These are phyloP conservation scores for Globisporangium barbulae DNA, from an alignment of 352 stramenopile genomes.

Conservation along the genomic window DNA sequence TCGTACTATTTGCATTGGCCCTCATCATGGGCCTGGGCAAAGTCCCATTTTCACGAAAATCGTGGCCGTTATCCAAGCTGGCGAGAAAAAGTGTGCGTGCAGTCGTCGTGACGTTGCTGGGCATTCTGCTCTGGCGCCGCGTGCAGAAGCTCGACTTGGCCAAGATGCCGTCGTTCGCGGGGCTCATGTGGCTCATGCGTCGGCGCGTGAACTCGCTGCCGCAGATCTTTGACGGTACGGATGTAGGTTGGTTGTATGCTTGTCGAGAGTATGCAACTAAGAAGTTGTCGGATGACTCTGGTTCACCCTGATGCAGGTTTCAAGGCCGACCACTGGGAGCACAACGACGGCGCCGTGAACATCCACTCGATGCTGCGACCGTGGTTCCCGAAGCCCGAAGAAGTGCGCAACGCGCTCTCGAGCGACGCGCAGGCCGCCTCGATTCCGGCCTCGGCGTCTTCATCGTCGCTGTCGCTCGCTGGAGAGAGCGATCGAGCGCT, in stretches of 20 bases:
- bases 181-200: constrained; percentile 61
- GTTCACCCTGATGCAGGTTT: constrained; percentile 26
- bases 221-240: constrained; percentile 51
- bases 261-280: background rate
- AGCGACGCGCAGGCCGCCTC: constrained; percentile 26
- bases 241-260: background rate
- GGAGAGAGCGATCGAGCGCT: constrained; percentile 12
- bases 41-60: constrained; percentile 12
- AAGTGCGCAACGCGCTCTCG: constrained; percentile 25
- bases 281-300: background rate
- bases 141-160: constrained; percentile 55
- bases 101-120: constrained; percentile 20
- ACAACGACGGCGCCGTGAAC: constrained; percentile 77
- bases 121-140: constrained; percentile 26
- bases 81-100: constrained; percentile 15
- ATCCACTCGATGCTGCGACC: constrained; percentile 66
- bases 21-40: background rate
- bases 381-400: constrained; percentile 55
- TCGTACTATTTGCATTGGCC: constrained; percentile 10
- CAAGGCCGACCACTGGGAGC: constrained; percentile 52
- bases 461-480: constrained; percentile 24
- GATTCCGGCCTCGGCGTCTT: constrained; percentile 34
- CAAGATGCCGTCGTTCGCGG: constrained; percentile 56
- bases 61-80: constrained; percentile 1
- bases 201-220: constrained; percentile 42